Evolutionary conservation across 306 rosid species (phyloP), one percentile per base, ranked within the genome.

Genomic region (Inga leiocalycina): DNA sequence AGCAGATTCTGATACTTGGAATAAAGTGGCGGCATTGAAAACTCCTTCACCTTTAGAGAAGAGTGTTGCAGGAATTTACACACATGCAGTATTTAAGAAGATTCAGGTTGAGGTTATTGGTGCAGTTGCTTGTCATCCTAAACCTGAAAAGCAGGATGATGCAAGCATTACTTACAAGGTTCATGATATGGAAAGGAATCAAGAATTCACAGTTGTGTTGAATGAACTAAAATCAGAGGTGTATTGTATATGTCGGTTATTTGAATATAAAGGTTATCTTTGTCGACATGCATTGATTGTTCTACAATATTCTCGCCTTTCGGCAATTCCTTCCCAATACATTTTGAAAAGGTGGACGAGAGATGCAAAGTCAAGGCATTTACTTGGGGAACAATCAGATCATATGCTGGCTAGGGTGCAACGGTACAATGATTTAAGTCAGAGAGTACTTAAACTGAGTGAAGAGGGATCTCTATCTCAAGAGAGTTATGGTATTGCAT

Each of bases 21-120:
- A 89, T 89, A 93, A 90, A 88, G 89, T 83, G 52, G 97, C 97
- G 44, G 83, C 92, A 8, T 75, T 89, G 30, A 96, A 85, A 87
- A 91, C 99, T 80, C 99, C 99, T 79, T 96, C 99, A 10, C 99
- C 99, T 1, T 83, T 96, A 49, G 99, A 94, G 93, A 96, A 96
- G 87, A 92, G 94, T 62, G 95, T 92, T 84, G 88, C 97, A 19
- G 97, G 93, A 84, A 70, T 83, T 76, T 96, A 86, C 86, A 91
- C 98, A 10, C 93, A 90, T 81, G 94, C 99, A 12, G 92, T 96
- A 61, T 91, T 96, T 87, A 96, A 91, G 88, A 94, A 88, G 89
- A 91, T 96, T 85, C 99, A 96, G 87, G 97, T 88, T 35, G 99
- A 96, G 92, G 92, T 96, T 81, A 74, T 96, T 48, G 99, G 99